phyloP scores from a whole-genome alignment of 2,329 filamentous ascomycete genomes.

The Didymella segeticola region DNA sequence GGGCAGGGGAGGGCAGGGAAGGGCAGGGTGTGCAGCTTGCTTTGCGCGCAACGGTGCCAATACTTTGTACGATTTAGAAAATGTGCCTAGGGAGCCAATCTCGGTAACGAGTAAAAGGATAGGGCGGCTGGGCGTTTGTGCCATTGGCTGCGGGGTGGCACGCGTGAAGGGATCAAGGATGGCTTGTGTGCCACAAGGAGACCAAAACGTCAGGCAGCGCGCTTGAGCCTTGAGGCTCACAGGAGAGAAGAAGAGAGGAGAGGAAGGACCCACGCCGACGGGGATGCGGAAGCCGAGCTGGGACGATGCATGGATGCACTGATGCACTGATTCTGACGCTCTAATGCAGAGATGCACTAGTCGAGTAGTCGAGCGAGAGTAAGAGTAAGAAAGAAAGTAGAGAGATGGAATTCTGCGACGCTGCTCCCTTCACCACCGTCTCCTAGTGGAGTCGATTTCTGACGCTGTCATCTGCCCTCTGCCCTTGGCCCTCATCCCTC shows the following conservation, averaged over 20 bases:
- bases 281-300: conserved; percentile 19
- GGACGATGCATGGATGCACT: too few relatives aligned
- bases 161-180: conserved; percentile 5
- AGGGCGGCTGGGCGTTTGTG: neutral
- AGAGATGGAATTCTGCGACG: too few relatives aligned
- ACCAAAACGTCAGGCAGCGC: conserved; percentile 5
- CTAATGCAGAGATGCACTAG: too few relatives aligned
- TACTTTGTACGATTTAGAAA: too few relatives aligned
- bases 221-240: conserved; percentile 15
- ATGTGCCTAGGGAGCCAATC: conserved; percentile 3
- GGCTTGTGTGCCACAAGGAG: conserved; percentile 3
- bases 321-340: too few relatives aligned
- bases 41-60: conserved; percentile 6
- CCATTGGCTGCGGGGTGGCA: conserved; percentile 4
- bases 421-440: conserved; percentile 28
- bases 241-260: too few relatives aligned
- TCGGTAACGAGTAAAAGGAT: conserved; percentile 13
- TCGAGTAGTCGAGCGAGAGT: too few relatives aligned
- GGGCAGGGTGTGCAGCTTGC: too few relatives aligned
- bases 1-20: too few relatives aligned
- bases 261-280: conserved; percentile 12
- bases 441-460: conserved; percentile 7
- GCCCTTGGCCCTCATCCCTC: too few relatives aligned
- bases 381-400: too few relatives aligned
- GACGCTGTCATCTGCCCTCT: too few relatives aligned